Base-by-base conservation (phyloP, 1,284 basidiomycete species). In the Xanthoconium separans region DNA sequence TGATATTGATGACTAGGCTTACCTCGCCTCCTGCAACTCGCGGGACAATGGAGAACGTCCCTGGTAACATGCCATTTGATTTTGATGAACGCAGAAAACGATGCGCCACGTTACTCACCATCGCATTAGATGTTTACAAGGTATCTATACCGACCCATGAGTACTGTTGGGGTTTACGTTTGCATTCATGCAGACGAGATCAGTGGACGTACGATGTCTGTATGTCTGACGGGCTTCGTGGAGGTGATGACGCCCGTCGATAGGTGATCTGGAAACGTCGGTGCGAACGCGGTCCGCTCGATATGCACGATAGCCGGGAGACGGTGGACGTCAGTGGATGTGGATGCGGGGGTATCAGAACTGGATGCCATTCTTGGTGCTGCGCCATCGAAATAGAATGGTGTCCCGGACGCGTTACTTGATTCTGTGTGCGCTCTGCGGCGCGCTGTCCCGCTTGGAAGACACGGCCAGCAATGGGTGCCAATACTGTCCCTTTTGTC, bases 121-220 rank as follows among this genome's bases (percentile, higher is more conserved):
- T 90, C 84, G 24, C 89, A 77, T 65, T 91, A 88, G 47, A 91
- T 87, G 65, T 91, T 91, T 24, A 84, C 89, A 53, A 91, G 71
- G 70, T 80, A 89, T 47, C 77, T 74, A n/a, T n/a, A n/a, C n/a
- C n/a, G n/a, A n/a, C n/a, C 78, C 76, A 79, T 2, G 72, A 64
- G 58, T 78, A 79, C 75, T 75, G 43, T n/a, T n/a, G 1, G 15
- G 4, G 7, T 11, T 33, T 13, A 13, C 12, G 31, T 33, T 33
- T 6, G 8, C 3, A 16, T n/a, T 9, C 11, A 11, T 34, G 34
- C 15, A 15, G 11, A 3, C 11, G 31, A 13, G 31, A 12, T 44
- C 33, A 12, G 22, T 44, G 3, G 36, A 59, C 70, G 51, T 53
- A 79, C 81, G 46, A 83, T 81, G 51, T 82, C 81, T 42, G 73